phyloP scores from a whole-genome alignment of 441 rosid genomes.

The Geranium incanum region DNA sequence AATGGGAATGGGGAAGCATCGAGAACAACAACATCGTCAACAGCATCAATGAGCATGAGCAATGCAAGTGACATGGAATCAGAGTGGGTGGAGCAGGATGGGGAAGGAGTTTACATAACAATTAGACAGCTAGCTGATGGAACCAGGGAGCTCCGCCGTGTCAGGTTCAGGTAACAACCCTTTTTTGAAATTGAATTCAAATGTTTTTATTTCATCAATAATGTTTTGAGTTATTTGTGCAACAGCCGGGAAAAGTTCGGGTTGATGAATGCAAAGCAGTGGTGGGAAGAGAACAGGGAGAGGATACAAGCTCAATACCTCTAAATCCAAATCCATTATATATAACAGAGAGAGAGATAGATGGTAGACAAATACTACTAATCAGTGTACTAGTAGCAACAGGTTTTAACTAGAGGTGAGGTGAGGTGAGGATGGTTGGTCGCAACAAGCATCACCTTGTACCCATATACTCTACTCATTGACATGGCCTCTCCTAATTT shows the following conservation, averaged over 20 bases:
- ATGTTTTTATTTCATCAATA: too few species aligned
- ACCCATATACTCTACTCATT: too few species aligned
- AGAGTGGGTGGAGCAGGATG: constrained; percentile 91
- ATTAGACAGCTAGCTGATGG: constrained; percentile 85
- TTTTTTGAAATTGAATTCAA: too few species aligned
- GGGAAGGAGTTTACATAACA: constrained; percentile 93
- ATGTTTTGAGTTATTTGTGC: too few species aligned
- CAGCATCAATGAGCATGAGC: constrained; percentile 53
- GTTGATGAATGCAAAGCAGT: constrained; percentile 78
- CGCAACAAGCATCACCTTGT: too few species aligned
- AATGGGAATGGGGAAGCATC: constrained; percentile 36
- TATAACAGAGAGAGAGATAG: too few species aligned
- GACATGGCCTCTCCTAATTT: too few species aligned
- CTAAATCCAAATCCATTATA: constrained; percentile 22
- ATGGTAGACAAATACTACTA: too few species aligned
- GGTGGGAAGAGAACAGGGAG: constrained; percentile 99
- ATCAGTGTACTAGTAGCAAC: too few species aligned
- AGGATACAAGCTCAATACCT: constrained; percentile 95
- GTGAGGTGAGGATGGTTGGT: too few species aligned
- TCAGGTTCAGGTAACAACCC: constrained; percentile 79
- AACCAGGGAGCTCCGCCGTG: constrained; percentile 90
- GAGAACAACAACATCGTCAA: constrained; percentile 42
- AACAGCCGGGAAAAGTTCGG: constrained; percentile 83
- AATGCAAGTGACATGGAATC: constrained; percentile 86
- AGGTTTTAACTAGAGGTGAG: too few species aligned